Conservation (phyloP, 768 basidiomycete genomes). For the Amanita jacksonii region DNA sequence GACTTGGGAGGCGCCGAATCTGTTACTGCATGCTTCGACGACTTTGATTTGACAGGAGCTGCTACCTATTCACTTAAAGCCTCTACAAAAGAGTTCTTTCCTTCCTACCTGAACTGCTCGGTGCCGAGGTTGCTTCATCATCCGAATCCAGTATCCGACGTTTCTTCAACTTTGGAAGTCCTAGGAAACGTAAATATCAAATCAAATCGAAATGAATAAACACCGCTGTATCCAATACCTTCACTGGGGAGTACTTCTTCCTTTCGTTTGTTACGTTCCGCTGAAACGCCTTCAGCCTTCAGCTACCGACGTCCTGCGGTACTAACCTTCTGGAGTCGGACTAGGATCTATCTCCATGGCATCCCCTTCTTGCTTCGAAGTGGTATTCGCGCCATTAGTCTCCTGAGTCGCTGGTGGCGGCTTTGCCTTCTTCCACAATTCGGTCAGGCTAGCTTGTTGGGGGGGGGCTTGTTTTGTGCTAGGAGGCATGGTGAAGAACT, state of each 20-base stretch:
- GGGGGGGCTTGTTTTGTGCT: slow-evolving; percentile 54
- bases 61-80: background rate
- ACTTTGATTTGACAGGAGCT: background rate
- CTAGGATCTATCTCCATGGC: background rate
- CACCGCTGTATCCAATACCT: slow-evolving; percentile 10
- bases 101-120: slow-evolving; percentile 5
- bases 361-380: slow-evolving; percentile 10
- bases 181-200: slow-evolving; percentile 13
- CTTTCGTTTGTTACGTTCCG: slow-evolving; percentile 36
- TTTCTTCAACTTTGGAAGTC: slow-evolving; percentile 34
- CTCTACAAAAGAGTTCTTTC: background rate
- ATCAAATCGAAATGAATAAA: background rate
- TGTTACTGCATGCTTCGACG: background rate
- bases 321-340: background rate
- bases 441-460: slow-evolving; percentile 70
- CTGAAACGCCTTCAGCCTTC: slow-evolving; percentile 12
- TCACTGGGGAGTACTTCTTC: slow-evolving; percentile 9
- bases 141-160: slow-evolving; percentile 46
- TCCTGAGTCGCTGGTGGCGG: slow-evolving; percentile 16
- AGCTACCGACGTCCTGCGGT: background rate
- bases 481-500: slow-evolving; percentile 70
- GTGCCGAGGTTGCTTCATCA: slow-evolving; percentile 30
- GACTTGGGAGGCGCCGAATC: background rate
- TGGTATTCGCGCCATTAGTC: slow-evolving; percentile 19
- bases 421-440: slow-evolving; percentile 48